Conservation (phyloP, 1,284 basidiomycete species). For the Cerrena zonata region DNA sequence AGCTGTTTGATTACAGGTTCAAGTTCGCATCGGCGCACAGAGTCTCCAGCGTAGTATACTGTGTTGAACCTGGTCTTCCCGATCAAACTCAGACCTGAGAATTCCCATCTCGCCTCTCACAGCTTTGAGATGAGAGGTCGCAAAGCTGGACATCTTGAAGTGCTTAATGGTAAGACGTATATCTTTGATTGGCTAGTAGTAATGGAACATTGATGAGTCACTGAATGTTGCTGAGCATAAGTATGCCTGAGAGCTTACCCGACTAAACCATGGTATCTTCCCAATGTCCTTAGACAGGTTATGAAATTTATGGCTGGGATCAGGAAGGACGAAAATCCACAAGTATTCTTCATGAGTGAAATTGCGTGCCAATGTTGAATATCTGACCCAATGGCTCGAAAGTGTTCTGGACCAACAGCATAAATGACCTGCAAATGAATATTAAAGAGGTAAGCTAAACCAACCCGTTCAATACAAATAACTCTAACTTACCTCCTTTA, state of each 20-base stretch:
- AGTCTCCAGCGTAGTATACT: constrained; percentile 1
- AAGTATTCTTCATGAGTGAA: constrained; percentile 5
- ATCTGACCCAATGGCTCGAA: constrained; percentile 14
- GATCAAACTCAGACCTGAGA: constrained; percentile 13
- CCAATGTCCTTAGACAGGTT: constrained; percentile 22
- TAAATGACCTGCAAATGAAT: constrained; percentile 7
- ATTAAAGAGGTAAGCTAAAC: no score
- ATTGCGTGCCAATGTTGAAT: constrained; percentile 19
- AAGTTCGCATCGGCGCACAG: not conserved
- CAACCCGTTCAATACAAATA: no score
- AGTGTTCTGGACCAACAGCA: constrained; percentile 2
- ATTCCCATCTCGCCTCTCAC: constrained; percentile 12
- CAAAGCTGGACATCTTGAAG: constrained; percentile 22
- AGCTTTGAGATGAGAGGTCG: constrained; percentile 12
- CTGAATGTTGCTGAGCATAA: no score
- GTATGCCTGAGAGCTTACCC: constrained; percentile 12
- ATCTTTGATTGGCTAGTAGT: no score
- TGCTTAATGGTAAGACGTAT: constrained; percentile 15
- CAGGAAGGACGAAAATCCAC: constrained; percentile 21
- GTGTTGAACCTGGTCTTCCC: constrained; percentile 8
- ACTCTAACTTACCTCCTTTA: no score
- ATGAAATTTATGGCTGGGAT: constrained; percentile 23
- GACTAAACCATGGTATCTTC: constrained; percentile 14
- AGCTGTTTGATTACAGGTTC: constrained; percentile 3
- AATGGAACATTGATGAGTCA: no score